These are phyloP conservation scores for Hymenoscyphus salicellus DNA, from an alignment of 2,329 filamentous ascomycete species.

Conservation along the genomic window DNA sequence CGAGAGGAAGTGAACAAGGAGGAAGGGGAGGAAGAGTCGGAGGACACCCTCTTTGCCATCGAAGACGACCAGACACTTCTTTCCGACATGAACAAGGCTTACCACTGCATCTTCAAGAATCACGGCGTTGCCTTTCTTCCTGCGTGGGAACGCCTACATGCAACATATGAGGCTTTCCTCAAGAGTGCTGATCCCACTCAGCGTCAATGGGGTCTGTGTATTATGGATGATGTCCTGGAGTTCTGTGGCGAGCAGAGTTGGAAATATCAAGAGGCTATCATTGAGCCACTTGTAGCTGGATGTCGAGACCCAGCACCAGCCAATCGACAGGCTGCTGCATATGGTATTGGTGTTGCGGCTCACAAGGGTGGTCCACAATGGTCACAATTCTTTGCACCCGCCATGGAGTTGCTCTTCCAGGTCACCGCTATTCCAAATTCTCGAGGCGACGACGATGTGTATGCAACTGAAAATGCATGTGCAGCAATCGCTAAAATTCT, in stretches of 20 bases:
- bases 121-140: slow-evolving; percentile 81
- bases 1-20: slow-evolving; percentile 69
- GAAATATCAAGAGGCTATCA: slow-evolving; percentile 81
- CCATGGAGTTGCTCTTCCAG: slow-evolving; percentile 79
- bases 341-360: slow-evolving; percentile 92
- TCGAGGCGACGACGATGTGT: slow-evolving; percentile 87
- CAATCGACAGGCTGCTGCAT: slow-evolving; percentile 92
- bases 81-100: slow-evolving; percentile 99
- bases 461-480: slow-evolving; percentile 95
- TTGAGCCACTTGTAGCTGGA: slow-evolving; percentile 80
- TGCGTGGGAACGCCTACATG: slow-evolving; percentile 80
- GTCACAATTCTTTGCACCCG: slow-evolving; percentile 80
- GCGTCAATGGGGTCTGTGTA: slow-evolving; percentile 97
- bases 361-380: slow-evolving; percentile 85
- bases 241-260: slow-evolving; percentile 90
- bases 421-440: slow-evolving; percentile 78
- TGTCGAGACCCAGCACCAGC: slow-evolving; percentile 83
- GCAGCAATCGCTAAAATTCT: slow-evolving; percentile 96
- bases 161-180: slow-evolving; percentile 83
- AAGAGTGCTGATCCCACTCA: slow-evolving; percentile 80
- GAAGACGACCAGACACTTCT: slow-evolving; percentile 96
- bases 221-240: slow-evolving; percentile 96
- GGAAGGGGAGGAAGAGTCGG: slow-evolving; percentile 84
- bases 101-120: slow-evolving; percentile 98
- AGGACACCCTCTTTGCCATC: slow-evolving; percentile 84